phyloP scores from a whole-genome alignment of 2,329 filamentous ascomycete genomes.

The Fusarium sp. region DNA sequence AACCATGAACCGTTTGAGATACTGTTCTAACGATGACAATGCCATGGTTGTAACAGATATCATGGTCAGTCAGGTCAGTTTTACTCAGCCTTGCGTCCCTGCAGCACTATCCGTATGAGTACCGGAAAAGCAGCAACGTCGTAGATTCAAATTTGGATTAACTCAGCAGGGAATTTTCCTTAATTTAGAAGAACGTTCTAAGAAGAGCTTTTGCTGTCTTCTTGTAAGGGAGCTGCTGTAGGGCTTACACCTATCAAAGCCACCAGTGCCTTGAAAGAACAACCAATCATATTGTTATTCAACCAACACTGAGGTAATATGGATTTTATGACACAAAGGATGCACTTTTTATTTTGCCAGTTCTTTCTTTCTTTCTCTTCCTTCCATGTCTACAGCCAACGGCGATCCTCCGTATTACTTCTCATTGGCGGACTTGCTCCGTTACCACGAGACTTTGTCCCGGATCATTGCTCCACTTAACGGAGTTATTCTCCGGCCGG shows the following conservation, averaged over 20 bases:
- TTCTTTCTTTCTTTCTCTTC: background rate
- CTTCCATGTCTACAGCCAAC: background rate
- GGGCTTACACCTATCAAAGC: background rate
- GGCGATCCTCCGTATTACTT: background rate
- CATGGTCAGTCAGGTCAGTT: background rate
- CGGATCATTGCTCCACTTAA: background rate
- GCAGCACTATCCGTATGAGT: background rate
- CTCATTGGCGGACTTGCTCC: slow-evolving; percentile 27
- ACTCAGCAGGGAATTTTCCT: no score
- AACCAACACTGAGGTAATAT: background rate
- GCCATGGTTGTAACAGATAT: background rate
- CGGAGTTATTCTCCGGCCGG: background rate
- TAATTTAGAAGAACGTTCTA: background rate
- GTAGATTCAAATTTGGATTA: background rate
- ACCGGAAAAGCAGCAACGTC: background rate
- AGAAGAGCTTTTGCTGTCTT: background rate
- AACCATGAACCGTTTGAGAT: background rate
- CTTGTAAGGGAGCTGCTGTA: background rate
- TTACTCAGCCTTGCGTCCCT: no score
- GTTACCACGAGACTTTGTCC: background rate
- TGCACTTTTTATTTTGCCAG: slow-evolving; percentile 1
- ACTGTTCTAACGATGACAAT: background rate
- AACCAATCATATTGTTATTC: background rate
- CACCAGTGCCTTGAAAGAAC: background rate
- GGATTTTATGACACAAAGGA: background rate